These are phyloP conservation scores for Massarina eburnea DNA, from an alignment of 2,329 filamentous ascomycete genomes.

Conservation along the genomic window DNA sequence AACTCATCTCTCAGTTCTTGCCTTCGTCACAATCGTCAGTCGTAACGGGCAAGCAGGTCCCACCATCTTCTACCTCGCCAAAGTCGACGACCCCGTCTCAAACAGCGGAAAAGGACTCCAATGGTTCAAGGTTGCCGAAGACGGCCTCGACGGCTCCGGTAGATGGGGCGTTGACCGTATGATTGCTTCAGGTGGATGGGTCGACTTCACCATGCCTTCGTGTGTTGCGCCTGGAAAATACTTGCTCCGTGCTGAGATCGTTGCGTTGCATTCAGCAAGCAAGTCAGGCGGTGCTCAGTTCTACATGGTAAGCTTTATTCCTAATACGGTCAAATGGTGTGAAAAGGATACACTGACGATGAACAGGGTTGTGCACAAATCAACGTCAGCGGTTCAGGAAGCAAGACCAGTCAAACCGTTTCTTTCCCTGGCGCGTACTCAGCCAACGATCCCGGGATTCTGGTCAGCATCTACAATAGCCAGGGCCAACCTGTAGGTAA, in stretches of 20 bases:
- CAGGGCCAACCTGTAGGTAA: constrained; percentile 16
- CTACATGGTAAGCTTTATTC: constrained; percentile 23
- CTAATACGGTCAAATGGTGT: background rate
- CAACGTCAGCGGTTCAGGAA: constrained; percentile 32
- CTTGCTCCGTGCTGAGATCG: constrained; percentile 45
- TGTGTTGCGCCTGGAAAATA: constrained; percentile 38
- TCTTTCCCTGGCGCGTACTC: constrained; percentile 47
- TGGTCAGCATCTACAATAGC: constrained; percentile 20
- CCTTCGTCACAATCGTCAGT: constrained; percentile 35
- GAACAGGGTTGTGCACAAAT: constrained; percentile 42
- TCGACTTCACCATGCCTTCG: constrained; percentile 35
- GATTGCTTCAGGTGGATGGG: constrained; percentile 51
- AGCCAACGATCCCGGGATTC: constrained; percentile 31
- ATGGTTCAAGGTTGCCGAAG: constrained; percentile 48
- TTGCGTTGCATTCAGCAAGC: constrained; percentile 42
- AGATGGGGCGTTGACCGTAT: constrained; percentile 55
- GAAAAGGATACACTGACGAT: background rate
- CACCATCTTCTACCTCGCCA: constrained; percentile 43
- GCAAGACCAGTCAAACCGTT: constrained; percentile 36
- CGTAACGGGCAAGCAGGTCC: constrained; percentile 52
- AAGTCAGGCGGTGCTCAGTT: constrained; percentile 40
- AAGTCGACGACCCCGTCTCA: constrained; percentile 45
- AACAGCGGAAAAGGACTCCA: constrained; percentile 42
- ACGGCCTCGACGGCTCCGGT: constrained; percentile 42
- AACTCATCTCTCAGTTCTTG: background rate